Base-by-base conservation (phyloP, 2,329 filamentous ascomycete species). In the Colletotrichum noveboracense region DNA sequence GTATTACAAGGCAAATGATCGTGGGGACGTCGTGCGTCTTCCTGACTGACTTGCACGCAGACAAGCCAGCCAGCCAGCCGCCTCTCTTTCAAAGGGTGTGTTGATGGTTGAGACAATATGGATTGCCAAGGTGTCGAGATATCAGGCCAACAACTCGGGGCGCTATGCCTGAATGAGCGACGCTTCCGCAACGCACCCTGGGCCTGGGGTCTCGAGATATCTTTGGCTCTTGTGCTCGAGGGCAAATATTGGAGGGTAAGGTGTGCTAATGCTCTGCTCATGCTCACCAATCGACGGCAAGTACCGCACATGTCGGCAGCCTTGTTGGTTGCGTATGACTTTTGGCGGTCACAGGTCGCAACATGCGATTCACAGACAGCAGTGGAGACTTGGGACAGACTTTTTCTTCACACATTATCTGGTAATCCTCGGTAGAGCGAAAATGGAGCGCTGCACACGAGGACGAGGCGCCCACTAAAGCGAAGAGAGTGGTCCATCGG, bases 1-100 rank as follows among this genome's bases (percentile, higher is more conserved):
- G 69, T 73, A 67, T 72, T 48, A 58, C 61, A 43, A 67, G 36
- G 70, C 43, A 69, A 75, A 65, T 68, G 34, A 34, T 68, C 70
- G 73, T 68, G 55, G 64, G 58, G 73, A 56, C 43, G 34, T 56
- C 48, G 24, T 60, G 12, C 64, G 62, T 38, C 26, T 56, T 24
- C n/a, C 28, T 36, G 21, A 32, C 55, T 56, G 56, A 28, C 62
- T 61, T 69, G 66, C 16, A 43, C 38, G 38, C 38, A 43, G 38
- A n/a, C 55, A 8, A 69, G 21, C 66, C 12, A 69, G 21, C 55
- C 12, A 69, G 66, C 18, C 34, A 48, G 34, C 66, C 34, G 38
- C 62, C 30, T 32, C 18, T 43, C 38, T 43, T 43, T 18, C 18
- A n/a, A 48, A 61, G 55, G 55, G 66, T 43, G 66, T 69, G 24